Conservation (phyloP, 2,329 filamentous ascomycete genomes). For the Penicillium sp. region DNA sequence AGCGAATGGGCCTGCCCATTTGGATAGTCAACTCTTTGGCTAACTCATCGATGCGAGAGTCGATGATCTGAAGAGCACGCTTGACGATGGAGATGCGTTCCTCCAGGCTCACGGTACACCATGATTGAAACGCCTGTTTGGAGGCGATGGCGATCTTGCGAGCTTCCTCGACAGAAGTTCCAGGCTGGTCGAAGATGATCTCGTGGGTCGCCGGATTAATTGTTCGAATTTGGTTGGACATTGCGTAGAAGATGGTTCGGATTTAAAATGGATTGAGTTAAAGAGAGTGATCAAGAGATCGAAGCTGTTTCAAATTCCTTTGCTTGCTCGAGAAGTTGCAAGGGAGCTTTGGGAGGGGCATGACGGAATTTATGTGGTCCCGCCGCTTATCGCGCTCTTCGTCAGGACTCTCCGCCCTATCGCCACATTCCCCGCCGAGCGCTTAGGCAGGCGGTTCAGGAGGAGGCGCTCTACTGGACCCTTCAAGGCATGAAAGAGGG, state of each 20-base stretch:
- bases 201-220: conserved; percentile 86
- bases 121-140: conserved; percentile 40
- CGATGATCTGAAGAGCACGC: conserved; percentile 66
- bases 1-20: conserved; percentile 86
- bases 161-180: conserved; percentile 42
- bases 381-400: conserved; percentile 7
- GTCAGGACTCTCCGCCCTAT: neutral
- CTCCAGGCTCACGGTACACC: conserved; percentile 62
- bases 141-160: conserved; percentile 20
- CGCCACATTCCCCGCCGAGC: neutral
- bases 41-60: conserved; percentile 65
- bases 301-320: too few species aligned
- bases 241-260: conserved; percentile 4
- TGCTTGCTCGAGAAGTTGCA: neutral
- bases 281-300: neutral
- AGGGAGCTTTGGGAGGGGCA: conserved; percentile 5
- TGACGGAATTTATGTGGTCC: conserved; percentile 6
- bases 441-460: neutral
- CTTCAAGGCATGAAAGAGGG: neutral
- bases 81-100: conserved; percentile 74
- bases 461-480: neutral
- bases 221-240: conserved; percentile 45
- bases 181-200: conserved; percentile 70
- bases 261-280: neutral
- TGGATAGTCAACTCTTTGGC: conserved; percentile 77